These are phyloP conservation scores for Hypomontagnella submonticulosa DNA, from an alignment of 495 filamentous ascomycete species.

Conservation along the genomic window DNA sequence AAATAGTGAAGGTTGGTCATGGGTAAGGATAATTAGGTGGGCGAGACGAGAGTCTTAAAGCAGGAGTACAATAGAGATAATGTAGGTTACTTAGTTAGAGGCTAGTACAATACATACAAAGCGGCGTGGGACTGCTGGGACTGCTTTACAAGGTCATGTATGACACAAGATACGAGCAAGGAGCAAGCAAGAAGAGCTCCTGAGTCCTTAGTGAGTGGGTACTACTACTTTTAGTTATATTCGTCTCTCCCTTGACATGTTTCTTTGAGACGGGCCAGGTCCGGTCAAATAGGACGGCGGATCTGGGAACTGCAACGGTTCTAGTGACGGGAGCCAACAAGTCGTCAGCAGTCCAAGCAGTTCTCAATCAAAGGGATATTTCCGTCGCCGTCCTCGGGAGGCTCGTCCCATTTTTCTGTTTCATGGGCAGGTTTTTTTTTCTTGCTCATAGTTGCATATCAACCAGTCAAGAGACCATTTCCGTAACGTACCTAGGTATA, in stretches of 20 bases:
- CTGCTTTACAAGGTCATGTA: constrained; percentile 40
- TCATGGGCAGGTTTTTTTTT: constrained; percentile 40
- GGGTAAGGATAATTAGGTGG: constrained; percentile 22
- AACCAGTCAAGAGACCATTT: constrained; percentile 32
- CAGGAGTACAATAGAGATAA: constrained; percentile 9
- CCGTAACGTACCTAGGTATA: constrained; percentile 10
- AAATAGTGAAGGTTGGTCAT: constrained; percentile 41
- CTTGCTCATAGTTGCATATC: constrained; percentile 20
- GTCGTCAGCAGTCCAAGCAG: background rate
- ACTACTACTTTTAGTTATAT: constrained; percentile 39
- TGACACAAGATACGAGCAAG: constrained; percentile 42
- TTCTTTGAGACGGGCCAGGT: constrained; percentile 23
- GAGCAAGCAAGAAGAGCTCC: background rate
- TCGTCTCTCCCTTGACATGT: constrained; percentile 17
- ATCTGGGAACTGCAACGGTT: constrained; percentile 23
- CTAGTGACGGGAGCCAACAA: constrained; percentile 26
- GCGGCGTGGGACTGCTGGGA: constrained; percentile 39
- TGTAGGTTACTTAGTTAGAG: background rate
- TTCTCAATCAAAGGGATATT: constrained; percentile 22
- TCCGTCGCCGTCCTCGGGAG: constrained; percentile 33
- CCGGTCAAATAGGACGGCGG: constrained; percentile 27
- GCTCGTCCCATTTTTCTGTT: constrained; percentile 43
- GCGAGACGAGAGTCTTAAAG: constrained; percentile 36
- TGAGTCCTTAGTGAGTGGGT: constrained; percentile 32
- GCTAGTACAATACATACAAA: constrained; percentile 33